Evolutionary conservation across 495 filamentous ascomycete species (phyloP), one percentile per base, ranked within the genome.

Genomic region (Talaromyces borbonicus): DNA sequence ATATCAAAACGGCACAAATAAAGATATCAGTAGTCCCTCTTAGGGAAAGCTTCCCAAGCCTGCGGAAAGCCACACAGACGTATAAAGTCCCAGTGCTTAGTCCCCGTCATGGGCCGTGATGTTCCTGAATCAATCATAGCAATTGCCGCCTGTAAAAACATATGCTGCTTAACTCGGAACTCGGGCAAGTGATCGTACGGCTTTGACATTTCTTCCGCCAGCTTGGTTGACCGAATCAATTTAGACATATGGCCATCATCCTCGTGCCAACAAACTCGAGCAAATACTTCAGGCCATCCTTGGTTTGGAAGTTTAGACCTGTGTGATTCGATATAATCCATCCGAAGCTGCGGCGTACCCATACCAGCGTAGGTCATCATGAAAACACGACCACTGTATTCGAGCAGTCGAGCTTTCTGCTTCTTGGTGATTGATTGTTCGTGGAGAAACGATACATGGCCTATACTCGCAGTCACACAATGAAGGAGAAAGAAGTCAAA

Each of bases 201-300:
- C 35, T 46, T 49, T 0, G 43, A 52, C 5, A 49, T 29, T 3
- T 55, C 19, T 26, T 50, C 23, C 1, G 44, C 31, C 20, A 53
- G 50, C 19, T 23, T 40, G 7, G 47, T 46, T 1, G n/a, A 32
- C 22, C 53, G 31, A 5, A 53, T 43, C 35, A 55, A 33, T 24
- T 53, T 55, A 14, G 15, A 38, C 47, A 50, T 53, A 16, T 53
- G 51, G 2, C 53, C 53, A 40, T 55, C 53, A 24, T 53, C 53
- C 25, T 46, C 46, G 24, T 55, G 53, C 15, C 41, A 27, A 23
- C 44, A 26, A 2, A 43, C 53, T 12, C 47, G 44, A 1, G 53
- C 24, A 14, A 53, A 55, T 7, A 55, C 35, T 1, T 15, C 40
- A 12, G 23, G 18, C 53, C 53, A 50, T 23, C 20, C 42, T 7